Percentiles rank a stretch among this genome's conserved stretches.
phyloP scores from a whole-genome alignment of 306 rosid species.

The Trifolium subterraneum region DNA sequence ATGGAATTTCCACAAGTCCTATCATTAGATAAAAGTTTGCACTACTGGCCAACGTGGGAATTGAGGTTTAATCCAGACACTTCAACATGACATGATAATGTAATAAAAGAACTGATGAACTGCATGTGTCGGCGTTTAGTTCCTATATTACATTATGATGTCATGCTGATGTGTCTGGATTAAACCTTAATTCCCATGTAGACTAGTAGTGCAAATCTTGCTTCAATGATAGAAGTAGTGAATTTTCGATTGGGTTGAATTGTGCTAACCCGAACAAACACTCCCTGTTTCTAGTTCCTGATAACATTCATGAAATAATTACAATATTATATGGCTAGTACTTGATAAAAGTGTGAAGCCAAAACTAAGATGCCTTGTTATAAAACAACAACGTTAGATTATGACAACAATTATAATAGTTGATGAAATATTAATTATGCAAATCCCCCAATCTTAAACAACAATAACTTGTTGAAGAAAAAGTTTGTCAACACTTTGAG shows the following conservation, averaged over 20 bases:
- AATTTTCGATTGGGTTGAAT: constrained; percentile 85
- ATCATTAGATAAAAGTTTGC: no score
- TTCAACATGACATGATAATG: no score
- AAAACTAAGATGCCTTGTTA: background rate
- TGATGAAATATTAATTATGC: background rate
- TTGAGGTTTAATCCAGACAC: no score
- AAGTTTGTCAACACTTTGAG: background rate
- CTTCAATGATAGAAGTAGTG: constrained; percentile 79
- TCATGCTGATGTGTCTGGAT: constrained; percentile 79
- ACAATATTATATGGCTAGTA: background rate
- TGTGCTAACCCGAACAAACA: constrained; percentile 80
- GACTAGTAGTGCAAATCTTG: constrained; percentile 98
- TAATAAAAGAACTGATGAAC: no score
- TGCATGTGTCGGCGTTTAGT: no score
- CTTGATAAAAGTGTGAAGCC: no score
- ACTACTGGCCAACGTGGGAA: no score
- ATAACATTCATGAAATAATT: constrained; percentile 27
- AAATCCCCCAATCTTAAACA: background rate
- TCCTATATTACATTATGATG: no score
- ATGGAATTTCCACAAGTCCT: no score
- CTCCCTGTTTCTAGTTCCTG: constrained; percentile 89
- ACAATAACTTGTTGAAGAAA: background rate
- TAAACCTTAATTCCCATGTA: constrained; percentile 86
- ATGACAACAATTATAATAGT: background rate
- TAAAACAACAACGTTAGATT: constrained; percentile 11